These are phyloP conservation scores for Solanum hybrid DNA, from an alignment of 305 asterid genomes.

Conservation along the genomic window DNA sequence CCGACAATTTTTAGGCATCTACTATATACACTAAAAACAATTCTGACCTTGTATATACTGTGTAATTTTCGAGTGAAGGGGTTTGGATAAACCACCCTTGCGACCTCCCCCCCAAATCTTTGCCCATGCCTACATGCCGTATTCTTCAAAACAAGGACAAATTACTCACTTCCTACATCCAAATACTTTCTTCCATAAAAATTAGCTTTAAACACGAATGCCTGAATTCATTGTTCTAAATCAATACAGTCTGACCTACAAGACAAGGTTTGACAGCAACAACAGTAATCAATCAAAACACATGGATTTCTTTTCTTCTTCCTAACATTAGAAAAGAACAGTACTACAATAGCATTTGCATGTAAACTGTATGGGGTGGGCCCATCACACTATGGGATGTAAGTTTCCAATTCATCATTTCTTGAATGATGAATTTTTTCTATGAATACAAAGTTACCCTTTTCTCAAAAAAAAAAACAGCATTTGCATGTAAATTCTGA, in stretches of 20 bases:
- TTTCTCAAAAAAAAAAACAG: background rate
- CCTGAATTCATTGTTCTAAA: background rate
- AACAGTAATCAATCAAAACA: background rate
- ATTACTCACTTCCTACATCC: background rate
- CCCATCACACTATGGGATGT: no score
- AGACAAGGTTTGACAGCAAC: background rate
- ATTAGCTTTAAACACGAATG: background rate
- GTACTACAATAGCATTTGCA: background rate
- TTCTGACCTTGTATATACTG: background rate
- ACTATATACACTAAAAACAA: background rate
- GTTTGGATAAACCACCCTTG: background rate
- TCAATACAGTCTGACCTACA: background rate
- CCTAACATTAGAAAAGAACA: background rate
- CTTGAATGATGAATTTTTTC: no score
- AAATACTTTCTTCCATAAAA: background rate
- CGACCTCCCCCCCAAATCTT: background rate
- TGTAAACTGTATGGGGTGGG: no score
- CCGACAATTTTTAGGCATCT: background rate
- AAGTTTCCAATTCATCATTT: no score
- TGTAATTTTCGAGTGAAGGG: background rate
- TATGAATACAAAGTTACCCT: no score
- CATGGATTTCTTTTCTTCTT: background rate
- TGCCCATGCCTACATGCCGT: background rate
- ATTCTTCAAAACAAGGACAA: background rate
- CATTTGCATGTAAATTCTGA: background rate